These are phyloP conservation scores for Mycena filopes DNA, from an alignment of 768 basidiomycete species.

Conservation along the genomic window DNA sequence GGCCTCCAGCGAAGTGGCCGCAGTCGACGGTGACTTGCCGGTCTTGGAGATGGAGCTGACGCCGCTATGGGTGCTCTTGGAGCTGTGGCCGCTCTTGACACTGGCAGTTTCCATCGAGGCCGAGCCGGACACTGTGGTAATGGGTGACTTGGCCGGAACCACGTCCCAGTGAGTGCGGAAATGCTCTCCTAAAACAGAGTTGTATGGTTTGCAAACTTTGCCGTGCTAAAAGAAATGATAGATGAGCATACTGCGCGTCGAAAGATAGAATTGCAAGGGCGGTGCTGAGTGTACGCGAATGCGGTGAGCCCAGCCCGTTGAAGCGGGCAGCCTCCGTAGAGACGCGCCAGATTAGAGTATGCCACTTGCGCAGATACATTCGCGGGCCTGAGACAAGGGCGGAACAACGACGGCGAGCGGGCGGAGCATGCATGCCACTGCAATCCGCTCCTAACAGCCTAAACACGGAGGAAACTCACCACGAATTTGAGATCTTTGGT, in stretches of 20 bases:
- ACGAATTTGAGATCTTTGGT: conserved; percentile 96
- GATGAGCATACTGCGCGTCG: not conserved
- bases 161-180: conserved; percentile 92
- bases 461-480: conserved; percentile 54
- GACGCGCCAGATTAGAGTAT: too few relatives aligned
- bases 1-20: conserved; percentile 62
- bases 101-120: conserved; percentile 66
- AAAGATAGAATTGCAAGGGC: too few relatives aligned
- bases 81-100: conserved; percentile 68
- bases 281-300: too few relatives aligned
- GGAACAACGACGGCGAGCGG: too few relatives aligned
- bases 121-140: conserved; percentile 30
- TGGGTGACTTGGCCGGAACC: conserved; percentile 54
- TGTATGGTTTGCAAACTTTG: conserved; percentile 94
- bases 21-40: conserved; percentile 63
- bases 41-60: conserved; percentile 66
- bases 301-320: too few relatives aligned
- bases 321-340: too few relatives aligned
- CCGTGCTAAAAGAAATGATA: conserved; percentile 66
- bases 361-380: too few relatives aligned
- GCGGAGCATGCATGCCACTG: too few relatives aligned
- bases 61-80: conserved; percentile 68
- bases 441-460: not conserved
- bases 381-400: too few relatives aligned
- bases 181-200: conserved; percentile 88